Evolutionary conservation across 192 early-diverging fungal species (phyloP).

Genomic region (Backusella mclennaniae): DNA sequence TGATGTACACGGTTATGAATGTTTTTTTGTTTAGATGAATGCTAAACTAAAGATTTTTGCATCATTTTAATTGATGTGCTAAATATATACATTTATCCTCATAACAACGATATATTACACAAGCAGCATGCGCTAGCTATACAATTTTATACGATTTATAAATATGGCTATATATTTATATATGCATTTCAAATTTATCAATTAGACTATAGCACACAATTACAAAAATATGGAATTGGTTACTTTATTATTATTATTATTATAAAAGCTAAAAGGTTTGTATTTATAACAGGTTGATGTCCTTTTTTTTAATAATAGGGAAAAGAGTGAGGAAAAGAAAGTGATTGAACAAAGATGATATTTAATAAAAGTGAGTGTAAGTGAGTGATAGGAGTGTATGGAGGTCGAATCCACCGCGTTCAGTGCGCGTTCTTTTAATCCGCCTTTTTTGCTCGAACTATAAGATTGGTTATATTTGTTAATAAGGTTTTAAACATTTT

Average conservation of each 20-base stretch:
- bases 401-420: neutral
- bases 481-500: slow-evolving; percentile 6
- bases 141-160: too few relatives aligned
- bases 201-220: too few relatives aligned
- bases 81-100: too few relatives aligned
- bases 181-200: neutral
- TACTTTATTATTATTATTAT: neutral
- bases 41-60: neutral
- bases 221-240: neutral
- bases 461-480: neutral
- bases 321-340: too few relatives aligned
- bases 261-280: neutral
- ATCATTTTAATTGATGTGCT: too few relatives aligned
- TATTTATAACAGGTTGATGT: neutral
- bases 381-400: neutral
- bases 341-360: neutral
- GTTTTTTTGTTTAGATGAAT: neutral
- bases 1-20: too few relatives aligned
- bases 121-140: too few relatives aligned
- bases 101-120: too few relatives aligned
- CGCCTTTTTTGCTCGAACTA: slow-evolving; percentile 18
- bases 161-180: neutral
- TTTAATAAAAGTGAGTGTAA: neutral
- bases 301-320: neutral
- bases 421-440: neutral